Evolutionary conservation across 805 yeast species (phyloP), one percentile per base, ranked within the genome.

Genomic region (Ogataea neopini): DNA sequence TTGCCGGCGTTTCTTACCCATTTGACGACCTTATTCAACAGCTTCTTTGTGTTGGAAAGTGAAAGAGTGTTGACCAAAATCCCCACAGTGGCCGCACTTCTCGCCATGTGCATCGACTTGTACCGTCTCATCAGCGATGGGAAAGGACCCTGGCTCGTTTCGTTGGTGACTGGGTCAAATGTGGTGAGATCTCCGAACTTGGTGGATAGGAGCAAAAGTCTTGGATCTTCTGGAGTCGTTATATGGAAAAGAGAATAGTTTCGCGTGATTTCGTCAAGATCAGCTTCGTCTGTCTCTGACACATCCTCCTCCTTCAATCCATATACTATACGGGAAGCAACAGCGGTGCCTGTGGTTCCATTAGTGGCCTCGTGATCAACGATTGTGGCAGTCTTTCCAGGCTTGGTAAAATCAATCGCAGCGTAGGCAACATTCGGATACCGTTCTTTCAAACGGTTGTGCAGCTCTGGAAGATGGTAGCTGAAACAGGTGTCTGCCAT

Each of bases 61-160:
- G 98, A 92, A 25, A 94, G 70, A 0, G 98, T 92, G 62, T 94
- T 95, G 33, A 94, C 91, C 28, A 94, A 72, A 22, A 94, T 80
- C 2, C 99, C 99, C 28, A 94, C 76, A 1, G 98, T 92, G 1
- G 94, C 91, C 0, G 98, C 95, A 1, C 92, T 78, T 57, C 97
- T 76, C 0, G 97, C 96, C 60, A 84, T 73, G 61, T 87, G 92
- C 88, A 94, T 89, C 59, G 77, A 83, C 52, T 86, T 76, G 62
- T 94, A 94, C 29, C 99, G 76, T 56, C 84, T 84, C 84, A 84
- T 84, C 46, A 94, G 69, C 9, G 89, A 84, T 0, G 95, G 90
- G 57, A 75, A 80, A 1, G 95, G 91, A 0, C 90, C 91, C 33
- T 68, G 67, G 0, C 66, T 57, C 1, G 73, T 45, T 0, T 63